Evolutionary conservation across 2,329 filamentous ascomycete species (phyloP).

Genomic region (Colletotrichum sansevieriae): DNA sequence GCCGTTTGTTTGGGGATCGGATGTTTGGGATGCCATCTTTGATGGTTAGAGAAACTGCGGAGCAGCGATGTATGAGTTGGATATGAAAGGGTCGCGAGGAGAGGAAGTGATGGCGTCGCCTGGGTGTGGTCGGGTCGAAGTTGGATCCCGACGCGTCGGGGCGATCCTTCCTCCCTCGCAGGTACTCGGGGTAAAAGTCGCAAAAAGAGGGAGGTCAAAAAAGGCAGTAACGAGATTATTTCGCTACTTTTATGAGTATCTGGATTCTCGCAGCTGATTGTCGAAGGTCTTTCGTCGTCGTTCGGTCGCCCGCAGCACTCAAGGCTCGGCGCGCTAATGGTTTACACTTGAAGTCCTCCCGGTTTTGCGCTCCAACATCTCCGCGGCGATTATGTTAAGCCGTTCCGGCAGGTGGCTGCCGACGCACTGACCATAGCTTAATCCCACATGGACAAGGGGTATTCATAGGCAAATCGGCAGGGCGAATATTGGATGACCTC

Average conservation of each 20-base stretch:
- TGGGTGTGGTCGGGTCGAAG: not conserved
- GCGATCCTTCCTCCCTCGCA: not conserved
- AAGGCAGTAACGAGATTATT: not conserved
- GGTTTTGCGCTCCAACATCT: constrained; percentile 4
- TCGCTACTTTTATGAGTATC: no score
- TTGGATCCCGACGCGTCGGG: constrained; percentile 6
- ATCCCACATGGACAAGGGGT: constrained; percentile 38
- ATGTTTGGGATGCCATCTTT: constrained; percentile 48
- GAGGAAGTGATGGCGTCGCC: constrained; percentile 13
- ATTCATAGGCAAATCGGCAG: constrained; percentile 36
- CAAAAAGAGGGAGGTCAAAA: not conserved
- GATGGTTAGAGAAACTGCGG: not conserved
- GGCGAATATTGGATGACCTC: constrained; percentile 39
- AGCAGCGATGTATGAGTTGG: not conserved
- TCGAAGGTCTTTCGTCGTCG: constrained; percentile 20
- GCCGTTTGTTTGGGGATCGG: constrained; percentile 67
- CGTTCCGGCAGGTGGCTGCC: constrained; percentile 36
- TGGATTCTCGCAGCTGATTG: not conserved
- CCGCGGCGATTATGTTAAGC: constrained; percentile 41
- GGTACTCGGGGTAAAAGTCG: not conserved
- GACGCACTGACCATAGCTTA: constrained; percentile 54
- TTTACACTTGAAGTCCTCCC: not conserved
- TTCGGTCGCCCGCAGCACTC: constrained; percentile 10
- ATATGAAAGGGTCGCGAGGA: not conserved
- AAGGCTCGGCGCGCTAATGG: constrained; percentile 28